Conservation (phyloP, 2,329 filamentous ascomycete genomes). For the Verticillium longisporum region DNA sequence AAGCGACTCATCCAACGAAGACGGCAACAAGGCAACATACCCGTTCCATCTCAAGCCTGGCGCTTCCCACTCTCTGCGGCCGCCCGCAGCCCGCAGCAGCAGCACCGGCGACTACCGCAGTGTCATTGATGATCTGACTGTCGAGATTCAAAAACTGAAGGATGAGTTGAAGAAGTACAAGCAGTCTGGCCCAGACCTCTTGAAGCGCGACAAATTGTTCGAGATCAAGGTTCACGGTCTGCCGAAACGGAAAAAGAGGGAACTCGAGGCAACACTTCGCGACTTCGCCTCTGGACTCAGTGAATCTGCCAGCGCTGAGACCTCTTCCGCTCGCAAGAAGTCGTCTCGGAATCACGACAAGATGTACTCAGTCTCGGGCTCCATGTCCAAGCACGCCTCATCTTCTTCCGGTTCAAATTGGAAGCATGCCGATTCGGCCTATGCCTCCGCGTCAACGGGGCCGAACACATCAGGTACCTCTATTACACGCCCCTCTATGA, state of each 20-base stretch:
- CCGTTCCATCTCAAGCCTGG: conserved; percentile 15
- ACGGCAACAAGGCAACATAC: conserved; percentile 16
- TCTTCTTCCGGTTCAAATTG: conserved; percentile 46
- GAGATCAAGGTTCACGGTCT: conserved; percentile 75
- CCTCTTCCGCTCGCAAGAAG: conserved; percentile 34
- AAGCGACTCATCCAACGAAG: conserved; percentile 45
- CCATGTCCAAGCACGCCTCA: conserved; percentile 44
- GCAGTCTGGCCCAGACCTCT: conserved; percentile 55
- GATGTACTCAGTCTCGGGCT: conserved; percentile 32
- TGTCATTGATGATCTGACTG: conserved; percentile 80
- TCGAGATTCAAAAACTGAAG: conserved; percentile 76
- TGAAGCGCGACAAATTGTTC: conserved; percentile 72
- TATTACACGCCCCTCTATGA: conserved; percentile 26
- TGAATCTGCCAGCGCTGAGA: conserved; percentile 39
- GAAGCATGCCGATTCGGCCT: conserved; percentile 53
- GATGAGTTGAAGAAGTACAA: conserved; percentile 67
- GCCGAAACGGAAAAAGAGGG: conserved; percentile 64
- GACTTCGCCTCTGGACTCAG: conserved; percentile 51
- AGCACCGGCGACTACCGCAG: conserved; percentile 70
- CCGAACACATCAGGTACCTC: conserved; percentile 36
- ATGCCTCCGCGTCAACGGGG: conserved; percentile 59
- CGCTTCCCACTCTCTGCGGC: conserved; percentile 17
- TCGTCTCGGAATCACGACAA: conserved; percentile 29
- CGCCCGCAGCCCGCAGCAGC: conserved; percentile 39
- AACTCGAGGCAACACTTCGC: conserved; percentile 66